Evolutionary conservation across 495 filamentous ascomycete species (phyloP), one percentile per base, ranked within the genome.

Genomic region (Tetracladium setigerum): DNA sequence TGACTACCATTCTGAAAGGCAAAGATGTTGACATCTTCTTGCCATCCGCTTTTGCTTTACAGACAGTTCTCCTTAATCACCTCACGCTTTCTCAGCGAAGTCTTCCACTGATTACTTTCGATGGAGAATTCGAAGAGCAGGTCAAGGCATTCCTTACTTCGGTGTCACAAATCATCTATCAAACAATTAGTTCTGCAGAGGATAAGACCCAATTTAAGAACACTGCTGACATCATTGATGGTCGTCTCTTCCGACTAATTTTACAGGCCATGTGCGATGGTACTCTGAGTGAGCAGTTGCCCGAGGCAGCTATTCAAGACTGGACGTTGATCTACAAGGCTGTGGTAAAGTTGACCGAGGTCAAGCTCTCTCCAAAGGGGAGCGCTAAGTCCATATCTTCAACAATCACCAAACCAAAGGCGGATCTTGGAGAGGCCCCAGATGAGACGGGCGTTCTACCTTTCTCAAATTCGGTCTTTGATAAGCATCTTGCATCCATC

Each of bases 191-290:
- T 11, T 18, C 52, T 38, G 4, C 17, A 2, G 38, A 52, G 31
- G 19, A 43, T 9, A 41, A 47, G 15, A 33, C 42, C 12, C 14
- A 46, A 2, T 44, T 38, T 19, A 77, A 69, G 54, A 76, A 86
- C 53, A 51, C 80, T 0, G 70, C 65, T 16, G 84, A 88, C 56
- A 58, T 81, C 9, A 45, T 87, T n/a, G 84, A 88, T 55, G 84
- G 83, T 14, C 67, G 78, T 35, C 52, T 86, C 1, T 74, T 83
- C 44, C 50, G 59, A 16, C 46, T 40, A 31, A 47, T 64, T 8
- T 49, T 72, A 19, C 52, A 66, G 48, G 36, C 38, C 0, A 52
- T 60, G 44, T 59, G 54, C 19, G 56, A 62, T 32, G 42, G 55
- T 50, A 13, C 50, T 30, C 13, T 64, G 15, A 40, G 55, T 6